Percentiles rank a stretch among this genome's conserved stretches.
Conservation (phyloP, 345 rosid species). For the Iberis pinnata region DNA sequence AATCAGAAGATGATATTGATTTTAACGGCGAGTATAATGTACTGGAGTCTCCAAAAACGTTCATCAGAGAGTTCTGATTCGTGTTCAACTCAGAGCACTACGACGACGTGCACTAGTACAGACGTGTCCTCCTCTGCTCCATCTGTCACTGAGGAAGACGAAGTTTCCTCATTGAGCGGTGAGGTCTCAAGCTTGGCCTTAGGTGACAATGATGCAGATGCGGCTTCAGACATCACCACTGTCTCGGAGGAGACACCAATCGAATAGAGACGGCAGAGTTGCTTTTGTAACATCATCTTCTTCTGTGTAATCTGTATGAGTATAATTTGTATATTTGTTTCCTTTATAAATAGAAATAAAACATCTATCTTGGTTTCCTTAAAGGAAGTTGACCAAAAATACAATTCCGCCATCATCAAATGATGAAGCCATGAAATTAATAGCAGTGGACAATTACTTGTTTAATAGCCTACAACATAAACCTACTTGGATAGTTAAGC, state of each 20-base stretch:
- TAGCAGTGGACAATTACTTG: too few relatives aligned
- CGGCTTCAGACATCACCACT: conserved; percentile 48
- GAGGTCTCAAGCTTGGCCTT: conserved; percentile 50
- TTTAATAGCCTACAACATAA: too few relatives aligned
- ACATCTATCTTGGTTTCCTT: not conserved
- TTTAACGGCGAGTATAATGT: conserved; percentile 83
- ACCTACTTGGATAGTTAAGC: too few relatives aligned
- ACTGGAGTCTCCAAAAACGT: conserved; percentile 75
- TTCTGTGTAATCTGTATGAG: too few relatives aligned
- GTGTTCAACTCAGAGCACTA: conserved; percentile 39
- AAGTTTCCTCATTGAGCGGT: conserved; percentile 50
- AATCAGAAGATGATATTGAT: conserved; percentile 91
- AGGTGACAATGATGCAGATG: conserved; percentile 38
- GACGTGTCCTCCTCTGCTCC: conserved; percentile 68
- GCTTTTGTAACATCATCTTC: too few relatives aligned
- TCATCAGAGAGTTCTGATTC: conserved; percentile 46
- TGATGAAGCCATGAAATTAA: too few relatives aligned
- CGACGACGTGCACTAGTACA: conserved; percentile 32
- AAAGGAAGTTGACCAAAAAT: too few relatives aligned
- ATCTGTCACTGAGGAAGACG: conserved; percentile 67
- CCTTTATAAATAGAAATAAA: not conserved
- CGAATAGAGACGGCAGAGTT: conserved; percentile 14
- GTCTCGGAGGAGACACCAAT: conserved; percentile 40
- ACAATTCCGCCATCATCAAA: too few relatives aligned
- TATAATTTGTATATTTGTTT: not conserved